Percentiles rank a stretch among this genome's conserved stretches.
phyloP scores from a whole-genome alignment of 2,329 filamentous ascomycete genomes.

The Claviceps fusiformis region DNA sequence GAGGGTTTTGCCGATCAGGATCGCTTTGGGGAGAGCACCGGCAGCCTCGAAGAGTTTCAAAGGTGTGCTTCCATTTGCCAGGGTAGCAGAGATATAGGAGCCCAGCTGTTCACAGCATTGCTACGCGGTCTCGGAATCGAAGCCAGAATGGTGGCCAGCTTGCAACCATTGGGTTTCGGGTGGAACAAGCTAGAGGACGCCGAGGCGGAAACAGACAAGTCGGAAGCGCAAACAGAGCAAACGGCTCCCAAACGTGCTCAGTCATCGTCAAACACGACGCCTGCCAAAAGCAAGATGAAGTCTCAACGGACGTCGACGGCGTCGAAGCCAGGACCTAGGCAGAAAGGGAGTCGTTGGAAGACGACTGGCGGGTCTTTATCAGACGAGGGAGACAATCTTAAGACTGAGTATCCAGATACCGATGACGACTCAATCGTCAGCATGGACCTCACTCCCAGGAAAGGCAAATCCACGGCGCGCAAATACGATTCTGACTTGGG shows the following conservation, averaged over 20 bases:
- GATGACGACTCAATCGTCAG: conserved; percentile 49
- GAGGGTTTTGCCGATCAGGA: conserved; percentile 47
- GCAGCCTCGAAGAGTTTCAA: conserved; percentile 53
- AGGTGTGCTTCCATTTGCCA: conserved; percentile 52
- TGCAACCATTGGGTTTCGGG: conserved; percentile 80
- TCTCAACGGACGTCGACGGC: conserved; percentile 1
- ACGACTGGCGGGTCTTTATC: not conserved
- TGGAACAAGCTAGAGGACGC: conserved; percentile 83
- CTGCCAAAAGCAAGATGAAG: conserved; percentile 3
- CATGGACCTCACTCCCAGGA: conserved; percentile 29
- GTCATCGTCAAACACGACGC: conserved; percentile 4
- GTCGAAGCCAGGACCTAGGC: not conserved
- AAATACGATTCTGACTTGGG: conserved; percentile 63
- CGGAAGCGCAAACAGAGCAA: not conserved
- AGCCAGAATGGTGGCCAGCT: conserved; percentile 65
- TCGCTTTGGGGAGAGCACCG: conserved; percentile 64
- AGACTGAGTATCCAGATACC: conserved; percentile 29
- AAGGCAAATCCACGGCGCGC: conserved; percentile 22
- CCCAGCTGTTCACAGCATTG: conserved; percentile 80
- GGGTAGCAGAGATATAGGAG: conserved; percentile 77
- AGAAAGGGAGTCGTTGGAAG: not conserved
- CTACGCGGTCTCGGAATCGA: conserved; percentile 71
- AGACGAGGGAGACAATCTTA: conserved; percentile 31
- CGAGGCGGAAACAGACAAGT: conserved; percentile 30
- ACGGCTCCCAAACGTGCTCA: not conserved